Base-by-base conservation (phyloP, 345 rosid species). In the Eucalyptus rudis region DNA sequence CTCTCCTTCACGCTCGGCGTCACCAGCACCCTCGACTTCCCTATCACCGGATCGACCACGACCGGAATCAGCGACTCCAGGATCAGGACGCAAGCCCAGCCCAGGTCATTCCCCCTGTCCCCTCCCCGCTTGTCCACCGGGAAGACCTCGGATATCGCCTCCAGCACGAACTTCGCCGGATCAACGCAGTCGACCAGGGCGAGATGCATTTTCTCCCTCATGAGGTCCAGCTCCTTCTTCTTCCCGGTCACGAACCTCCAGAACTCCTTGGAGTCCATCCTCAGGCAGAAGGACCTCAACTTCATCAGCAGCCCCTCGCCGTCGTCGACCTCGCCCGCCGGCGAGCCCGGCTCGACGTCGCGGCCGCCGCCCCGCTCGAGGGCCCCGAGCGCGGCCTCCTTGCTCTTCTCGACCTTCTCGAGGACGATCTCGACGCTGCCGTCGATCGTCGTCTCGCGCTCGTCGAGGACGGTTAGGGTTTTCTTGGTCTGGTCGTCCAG, bases 31-130 rank as follows among this genome's bases (percentile, higher is more conserved):
- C 99, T 90, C 11, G 95, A 90, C 85, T 94, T 98, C 49, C 99
- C 99, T 2, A 98, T 94, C 90, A 96, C 96, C 2, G 99, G 99
- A 89, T 97, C 99, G 11, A 98, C 94, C 91, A 95, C 90, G 59
- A 96, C 99, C 25, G 99, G 97, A 68, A 96, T 94, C 92, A 98
- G 92, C 62, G 98, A 95, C 95, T 97, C 99, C 3, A 98, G 91
- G 84, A 95, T 91, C 94, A 98, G 89, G 31, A 98, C 99, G 80
- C 99, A 98, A 47, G 99, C 99, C 99, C 99, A 98, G 27, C 99
- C 99, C 49, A 94, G 93, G 91, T 98, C 99, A 36, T 95, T 96
- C 51, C 91, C 91, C 66, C 90, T 88, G 88, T 91, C 94, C n/a
- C 98, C 94, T 11, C 88, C 94, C 27, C 99, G 93, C 88, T 93